phyloP scores from a whole-genome alignment of 2,329 filamentous ascomycete genomes.

The Beauveria brongniartii region DNA sequence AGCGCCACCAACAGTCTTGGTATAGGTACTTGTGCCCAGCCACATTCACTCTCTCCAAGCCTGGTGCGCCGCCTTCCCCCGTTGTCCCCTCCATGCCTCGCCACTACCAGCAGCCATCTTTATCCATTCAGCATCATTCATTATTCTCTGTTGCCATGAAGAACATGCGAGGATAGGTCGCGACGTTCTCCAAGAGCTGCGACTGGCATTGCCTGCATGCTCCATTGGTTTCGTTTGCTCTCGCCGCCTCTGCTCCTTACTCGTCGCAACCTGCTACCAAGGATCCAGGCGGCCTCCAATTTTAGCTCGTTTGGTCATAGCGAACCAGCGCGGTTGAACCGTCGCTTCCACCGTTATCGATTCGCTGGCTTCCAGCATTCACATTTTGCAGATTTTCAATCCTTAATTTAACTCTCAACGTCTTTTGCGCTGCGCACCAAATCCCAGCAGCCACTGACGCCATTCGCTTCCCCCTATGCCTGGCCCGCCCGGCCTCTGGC shows the following conservation, averaged over 20 bases:
- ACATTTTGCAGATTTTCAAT: background rate
- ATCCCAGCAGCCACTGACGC: background rate
- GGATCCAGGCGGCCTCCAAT: conserved; percentile 7
- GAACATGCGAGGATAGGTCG: background rate
- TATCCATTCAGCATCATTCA: background rate
- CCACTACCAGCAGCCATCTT: background rate
- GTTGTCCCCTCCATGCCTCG: background rate
- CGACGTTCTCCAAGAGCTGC: background rate
- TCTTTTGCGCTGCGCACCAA: background rate
- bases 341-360: background rate
- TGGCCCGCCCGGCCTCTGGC: conserved; percentile 2
- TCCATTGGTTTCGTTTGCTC: background rate
- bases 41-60: background rate
- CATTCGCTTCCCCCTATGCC: background rate
- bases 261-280: background rate
- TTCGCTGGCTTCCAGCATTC: background rate
- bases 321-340: background rate
- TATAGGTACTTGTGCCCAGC: background rate
- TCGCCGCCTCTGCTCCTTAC: background rate
- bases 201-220: background rate
- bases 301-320: background rate
- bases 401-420: background rate
- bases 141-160: background rate
- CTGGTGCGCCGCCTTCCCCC: background rate
- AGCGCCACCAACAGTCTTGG: background rate